These are phyloP conservation scores for Dinochytrium kinnereticum DNA, from an alignment of 371 early-diverging fungal genomes.

Conservation along the genomic window DNA sequence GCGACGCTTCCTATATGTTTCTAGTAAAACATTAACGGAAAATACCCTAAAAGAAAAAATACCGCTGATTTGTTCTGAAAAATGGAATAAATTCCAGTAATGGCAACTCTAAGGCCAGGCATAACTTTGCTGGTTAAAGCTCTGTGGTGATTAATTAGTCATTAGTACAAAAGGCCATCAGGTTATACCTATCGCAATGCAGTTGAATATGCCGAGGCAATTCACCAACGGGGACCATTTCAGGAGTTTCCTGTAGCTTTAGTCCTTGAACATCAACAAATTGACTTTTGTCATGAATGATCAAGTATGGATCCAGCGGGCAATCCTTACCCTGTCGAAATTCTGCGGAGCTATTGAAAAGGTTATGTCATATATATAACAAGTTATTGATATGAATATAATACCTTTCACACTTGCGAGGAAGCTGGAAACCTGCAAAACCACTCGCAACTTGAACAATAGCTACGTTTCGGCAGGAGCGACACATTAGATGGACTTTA, in stretches of 20 bases:
- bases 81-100: slow-evolving; percentile 97
- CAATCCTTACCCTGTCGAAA: slow-evolving; percentile 60
- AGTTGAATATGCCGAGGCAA: slow-evolving; percentile 96
- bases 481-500: slow-evolving; percentile 85
- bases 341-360: slow-evolving; percentile 35
- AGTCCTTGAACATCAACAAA: slow-evolving; percentile 98
- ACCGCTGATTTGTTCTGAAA: slow-evolving; percentile 63
- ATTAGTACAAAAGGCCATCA: neutral
- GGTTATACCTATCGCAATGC: slow-evolving; percentile 78
- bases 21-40: too few relatives aligned
- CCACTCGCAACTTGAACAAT: slow-evolving; percentile 83
- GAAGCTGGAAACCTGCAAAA: slow-evolving; percentile 81
- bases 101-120: slow-evolving; percentile 93
- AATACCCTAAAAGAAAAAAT: neutral
- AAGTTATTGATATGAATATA: neutral
- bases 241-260: slow-evolving; percentile 98
- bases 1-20: slow-evolving; percentile 73
- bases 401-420: slow-evolving; percentile 85
- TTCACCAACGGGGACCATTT: slow-evolving; percentile 99
- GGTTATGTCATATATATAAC: neutral
- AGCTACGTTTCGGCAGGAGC: slow-evolving; percentile 81
- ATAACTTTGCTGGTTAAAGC: slow-evolving; percentile 88
- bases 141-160: slow-evolving; percentile 33
- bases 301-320: slow-evolving; percentile 94
- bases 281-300: slow-evolving; percentile 93